Conservation (phyloP, 345 rosid genomes). For the Diplotaxis tenuifolia region DNA sequence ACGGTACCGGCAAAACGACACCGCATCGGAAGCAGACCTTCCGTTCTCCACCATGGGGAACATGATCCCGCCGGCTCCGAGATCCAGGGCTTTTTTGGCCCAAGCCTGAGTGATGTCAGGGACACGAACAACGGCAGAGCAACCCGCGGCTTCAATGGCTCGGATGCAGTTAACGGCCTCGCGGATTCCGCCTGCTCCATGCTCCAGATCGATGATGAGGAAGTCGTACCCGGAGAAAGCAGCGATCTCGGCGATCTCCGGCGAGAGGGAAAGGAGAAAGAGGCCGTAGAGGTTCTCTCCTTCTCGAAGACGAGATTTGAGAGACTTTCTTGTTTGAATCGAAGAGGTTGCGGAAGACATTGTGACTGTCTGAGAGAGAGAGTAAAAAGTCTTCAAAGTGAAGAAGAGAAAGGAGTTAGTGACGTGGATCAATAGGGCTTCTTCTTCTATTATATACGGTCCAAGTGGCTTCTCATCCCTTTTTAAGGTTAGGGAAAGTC, state of each 20-base stretch:
- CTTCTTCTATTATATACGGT: no score
- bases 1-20: slow-evolving; percentile 55
- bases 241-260: slow-evolving; percentile 75
- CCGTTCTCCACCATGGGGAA: slow-evolving; percentile 74
- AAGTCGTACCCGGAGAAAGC: slow-evolving; percentile 75
- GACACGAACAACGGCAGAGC: slow-evolving; percentile 66
- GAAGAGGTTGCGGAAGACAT: background rate
- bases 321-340: slow-evolving; percentile 14
- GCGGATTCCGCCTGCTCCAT: slow-evolving; percentile 77
- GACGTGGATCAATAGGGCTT: no score
- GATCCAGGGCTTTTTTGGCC: slow-evolving; percentile 83
- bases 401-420: no score
- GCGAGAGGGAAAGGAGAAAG: slow-evolving; percentile 77
- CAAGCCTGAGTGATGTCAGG: slow-evolving; percentile 65
- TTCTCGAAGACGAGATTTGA: slow-evolving; percentile 64
- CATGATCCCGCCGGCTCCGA: slow-evolving; percentile 82
- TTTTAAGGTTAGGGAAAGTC: no score
- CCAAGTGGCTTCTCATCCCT: no score
- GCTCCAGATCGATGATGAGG: slow-evolving; percentile 75
- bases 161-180: slow-evolving; percentile 66
- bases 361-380: background rate
- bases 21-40: slow-evolving; percentile 51
- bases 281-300: slow-evolving; percentile 72
- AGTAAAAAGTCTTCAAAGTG: background rate
- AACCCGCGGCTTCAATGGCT: slow-evolving; percentile 52